Evolutionary conservation across 2,329 filamentous ascomycete species (phyloP), one percentile per base, ranked within the genome.

Genomic region (Ophiostoma piceae): DNA sequence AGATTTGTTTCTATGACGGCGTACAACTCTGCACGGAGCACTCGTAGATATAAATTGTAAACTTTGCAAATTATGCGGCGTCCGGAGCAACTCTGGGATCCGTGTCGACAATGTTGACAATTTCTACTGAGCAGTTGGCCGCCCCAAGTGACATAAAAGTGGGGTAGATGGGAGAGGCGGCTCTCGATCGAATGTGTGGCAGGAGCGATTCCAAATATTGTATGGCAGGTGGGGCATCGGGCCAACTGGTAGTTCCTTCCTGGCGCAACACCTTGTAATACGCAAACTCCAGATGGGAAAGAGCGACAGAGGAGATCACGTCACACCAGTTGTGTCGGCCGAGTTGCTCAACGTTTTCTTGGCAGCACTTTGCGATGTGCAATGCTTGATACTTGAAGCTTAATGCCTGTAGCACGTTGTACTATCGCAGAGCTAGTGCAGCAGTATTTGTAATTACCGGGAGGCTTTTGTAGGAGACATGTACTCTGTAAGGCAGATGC

Each of bases 191-290:
- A 29, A 22, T 62, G 29, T 19, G 51, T 57, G 26, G 2, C 51
- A 57, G 32, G 60, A 65, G 39, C 37, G 65, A 66, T 66, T 66
- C 65, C 65, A 66, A 66, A 66, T 66, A 47, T 26, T 66, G 35
- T 22, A 66, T 66, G 65, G 62, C 62, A 65, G 39, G 39, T 66
- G 65, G 65, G 65, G 65, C 65, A 66, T 47, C 65, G 65, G 39
- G 39, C 65, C 65, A 66, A 66, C 39, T 66, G 37, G 22, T 65
- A 35, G 37, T 41, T 66, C 39, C 65, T 47, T 66, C 65, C 65
- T 66, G 62, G 16, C 37, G 39, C 4, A n/a, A 12, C 43, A 14
- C 41, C 9, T 47, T 47, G 43, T 19, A 19, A 7, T n/a, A 19
- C 19, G 14, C 19, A 47, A 47, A 41, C 39, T 41, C 11, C 16